Percentiles rank a stretch among this genome's conserved stretches.
Conservation (phyloP, 768 basidiomycete genomes). For the Mrakia blollopis region DNA sequence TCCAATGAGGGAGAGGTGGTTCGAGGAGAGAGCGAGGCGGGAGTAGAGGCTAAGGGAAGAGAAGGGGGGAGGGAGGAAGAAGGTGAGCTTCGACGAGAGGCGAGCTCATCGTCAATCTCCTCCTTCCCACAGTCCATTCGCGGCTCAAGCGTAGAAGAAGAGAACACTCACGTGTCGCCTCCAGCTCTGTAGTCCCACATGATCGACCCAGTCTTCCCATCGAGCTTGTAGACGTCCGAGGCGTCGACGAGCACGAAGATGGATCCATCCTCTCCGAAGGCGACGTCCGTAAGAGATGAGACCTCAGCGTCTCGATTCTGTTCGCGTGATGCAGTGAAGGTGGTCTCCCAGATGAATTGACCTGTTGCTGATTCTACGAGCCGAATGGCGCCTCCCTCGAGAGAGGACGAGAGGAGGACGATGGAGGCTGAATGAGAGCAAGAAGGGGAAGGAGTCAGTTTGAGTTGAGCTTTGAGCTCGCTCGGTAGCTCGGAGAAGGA, state of each 20-base stretch:
- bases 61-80: slow-evolving; percentile 32
- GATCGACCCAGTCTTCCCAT: slow-evolving; percentile 52
- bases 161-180: not conserved
- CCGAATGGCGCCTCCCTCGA: slow-evolving; percentile 63
- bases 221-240: slow-evolving; percentile 41
- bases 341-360: slow-evolving; percentile 60
- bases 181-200: slow-evolving; percentile 55
- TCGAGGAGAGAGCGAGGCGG: slow-evolving; percentile 54
- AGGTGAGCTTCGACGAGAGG: not conserved
- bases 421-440: slow-evolving; percentile 43
- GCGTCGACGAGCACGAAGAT: slow-evolving; percentile 39
- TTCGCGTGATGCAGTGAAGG: slow-evolving; percentile 51
- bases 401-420: slow-evolving; percentile 59
- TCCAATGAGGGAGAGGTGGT: slow-evolving; percentile 55
- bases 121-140: no score
- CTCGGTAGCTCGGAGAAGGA: no score
- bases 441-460: not conserved
- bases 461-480: not conserved
- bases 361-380: slow-evolving; percentile 64
- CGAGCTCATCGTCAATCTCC: not conserved
- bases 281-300: slow-evolving; percentile 56
- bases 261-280: slow-evolving; percentile 42
- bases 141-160: no score
- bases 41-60: slow-evolving; percentile 53
- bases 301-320: slow-evolving; percentile 52